A percentile compares a stretch with the other conserved stretches of the same genome.
phyloP scores from a whole-genome alignment of 2,329 filamentous ascomycete genomes.

The Sporothrix humicola region DNA sequence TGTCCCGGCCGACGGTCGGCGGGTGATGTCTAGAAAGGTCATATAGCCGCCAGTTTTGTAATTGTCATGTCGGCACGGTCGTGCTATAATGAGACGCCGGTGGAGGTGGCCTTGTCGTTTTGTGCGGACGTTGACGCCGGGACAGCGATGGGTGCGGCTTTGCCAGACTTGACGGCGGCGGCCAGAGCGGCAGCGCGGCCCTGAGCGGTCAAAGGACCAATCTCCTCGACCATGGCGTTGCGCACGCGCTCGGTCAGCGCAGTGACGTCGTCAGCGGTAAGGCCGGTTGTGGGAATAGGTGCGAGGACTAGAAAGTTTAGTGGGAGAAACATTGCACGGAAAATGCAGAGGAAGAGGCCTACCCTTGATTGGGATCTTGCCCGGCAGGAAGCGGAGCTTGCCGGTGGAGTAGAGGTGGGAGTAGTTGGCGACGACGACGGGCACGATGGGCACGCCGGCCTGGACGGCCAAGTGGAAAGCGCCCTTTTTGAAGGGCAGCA shows the following conservation, averaged over 20 bases:
- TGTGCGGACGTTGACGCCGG: conserved; percentile 15
- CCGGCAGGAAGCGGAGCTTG: conserved; percentile 67
- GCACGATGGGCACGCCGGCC: conserved; percentile 90
- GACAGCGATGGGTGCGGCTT: neutral
- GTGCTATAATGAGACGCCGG: conserved; percentile 35
- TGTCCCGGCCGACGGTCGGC: too few relatives aligned
- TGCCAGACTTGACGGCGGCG: neutral
- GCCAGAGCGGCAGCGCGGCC: conserved; percentile 40
- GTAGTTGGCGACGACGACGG: conserved; percentile 81
- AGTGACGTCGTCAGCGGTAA: conserved; percentile 79
- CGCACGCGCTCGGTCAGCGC: conserved; percentile 70
- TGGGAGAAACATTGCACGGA: conserved; percentile 20
- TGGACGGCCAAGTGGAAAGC: conserved; percentile 96
- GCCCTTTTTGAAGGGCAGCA: conserved; percentile 98
- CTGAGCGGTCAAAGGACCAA: conserved; percentile 60
- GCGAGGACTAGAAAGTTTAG: conserved; percentile 66
- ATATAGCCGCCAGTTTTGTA: neutral
- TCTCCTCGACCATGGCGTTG: conserved; percentile 75
- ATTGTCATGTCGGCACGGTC: too few relatives aligned
- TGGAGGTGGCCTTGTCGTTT: conserved; percentile 31
- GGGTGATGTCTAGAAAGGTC: too few relatives aligned
- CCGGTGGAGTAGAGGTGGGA: conserved; percentile 72
- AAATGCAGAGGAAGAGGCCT: conserved; percentile 39
- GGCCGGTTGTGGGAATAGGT: conserved; percentile 76
- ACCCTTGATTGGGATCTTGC: conserved; percentile 78